Evolutionary conservation across 148 eudicot species (phyloP).

Genomic region (Agrostemma githago): DNA sequence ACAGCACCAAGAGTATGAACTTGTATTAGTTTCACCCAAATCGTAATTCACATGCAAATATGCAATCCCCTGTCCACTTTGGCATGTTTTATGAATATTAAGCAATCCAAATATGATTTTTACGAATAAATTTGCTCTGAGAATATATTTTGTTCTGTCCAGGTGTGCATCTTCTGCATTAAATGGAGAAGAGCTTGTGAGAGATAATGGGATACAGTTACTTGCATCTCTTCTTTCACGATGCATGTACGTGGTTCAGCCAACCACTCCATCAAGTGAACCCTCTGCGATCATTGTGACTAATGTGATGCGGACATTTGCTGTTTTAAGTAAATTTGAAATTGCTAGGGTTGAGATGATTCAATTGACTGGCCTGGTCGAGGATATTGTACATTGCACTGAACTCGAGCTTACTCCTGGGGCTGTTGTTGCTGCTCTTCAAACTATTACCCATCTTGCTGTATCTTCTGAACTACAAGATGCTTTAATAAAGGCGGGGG

Average conservation of each 20-base stretch:
- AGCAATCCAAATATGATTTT: not conserved
- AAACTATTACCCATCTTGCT: conserved; percentile 81
- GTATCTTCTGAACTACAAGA: conserved; percentile 70
- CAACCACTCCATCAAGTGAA: conserved; percentile 79
- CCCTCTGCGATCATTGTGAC: conserved; percentile 84
- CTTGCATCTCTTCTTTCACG: conserved; percentile 88
- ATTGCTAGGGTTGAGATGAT: conserved; percentile 85
- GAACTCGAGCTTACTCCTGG: conserved; percentile 89
- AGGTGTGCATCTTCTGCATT: conserved; percentile 95
- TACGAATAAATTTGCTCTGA: not conserved
- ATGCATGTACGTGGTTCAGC: conserved; percentile 96
- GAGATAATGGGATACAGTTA: conserved; percentile 95
- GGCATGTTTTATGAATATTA: not conserved
- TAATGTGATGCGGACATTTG: conserved; percentile 76
- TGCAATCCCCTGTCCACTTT: not conserved
- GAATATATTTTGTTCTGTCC: conserved; percentile 12
- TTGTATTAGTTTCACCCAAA: not conserved
- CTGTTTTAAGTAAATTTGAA: conserved; percentile 84
- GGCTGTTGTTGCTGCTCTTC: conserved; percentile 89
- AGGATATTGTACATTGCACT: conserved; percentile 93
- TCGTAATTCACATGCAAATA: not conserved
- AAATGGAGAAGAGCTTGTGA: conserved; percentile 98
- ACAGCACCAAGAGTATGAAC: not conserved
- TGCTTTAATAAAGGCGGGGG: conserved; percentile 82
- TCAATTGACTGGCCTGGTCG: conserved; percentile 71